phyloP scores from a whole-genome alignment of 352 stramenopile genomes.

The Detonula confervacea region DNA sequence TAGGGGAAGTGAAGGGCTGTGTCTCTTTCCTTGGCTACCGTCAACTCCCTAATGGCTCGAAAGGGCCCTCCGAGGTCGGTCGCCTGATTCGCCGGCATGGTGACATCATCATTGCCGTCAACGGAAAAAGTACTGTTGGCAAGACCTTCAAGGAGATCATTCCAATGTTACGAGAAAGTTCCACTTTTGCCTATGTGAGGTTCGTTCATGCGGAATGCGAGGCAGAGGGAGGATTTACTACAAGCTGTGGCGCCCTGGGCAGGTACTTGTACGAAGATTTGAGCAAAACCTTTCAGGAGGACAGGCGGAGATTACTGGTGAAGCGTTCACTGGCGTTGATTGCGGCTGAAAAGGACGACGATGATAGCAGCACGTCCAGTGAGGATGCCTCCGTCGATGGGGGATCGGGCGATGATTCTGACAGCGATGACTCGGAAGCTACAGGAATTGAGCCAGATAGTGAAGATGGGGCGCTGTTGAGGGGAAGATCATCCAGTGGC shows the following conservation, averaged over 20 bases:
- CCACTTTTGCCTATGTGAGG: constrained; percentile 77
- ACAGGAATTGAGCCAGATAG: constrained; percentile 77
- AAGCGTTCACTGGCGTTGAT: constrained; percentile 52
- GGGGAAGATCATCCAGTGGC: constrained; percentile 12
- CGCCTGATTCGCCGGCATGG: constrained; percentile 70
- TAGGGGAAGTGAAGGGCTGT: constrained; percentile 76
- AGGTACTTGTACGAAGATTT: constrained; percentile 72
- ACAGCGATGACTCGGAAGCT: constrained; percentile 60
- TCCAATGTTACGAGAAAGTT: constrained; percentile 71
- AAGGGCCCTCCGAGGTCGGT: constrained; percentile 73
- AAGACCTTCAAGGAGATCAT: constrained; percentile 86
- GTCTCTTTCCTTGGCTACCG: constrained; percentile 84
- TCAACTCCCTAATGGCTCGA: constrained; percentile 62
- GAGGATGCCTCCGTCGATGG: constrained; percentile 35
- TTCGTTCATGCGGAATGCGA: constrained; percentile 64
- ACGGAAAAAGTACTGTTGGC: constrained; percentile 75
- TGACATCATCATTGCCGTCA: constrained; percentile 85
- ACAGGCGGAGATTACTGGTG: constrained; percentile 74
- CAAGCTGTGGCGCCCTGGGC: constrained; percentile 73
- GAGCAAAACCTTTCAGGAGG: constrained; percentile 62
- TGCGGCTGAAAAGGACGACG: constrained; percentile 47
- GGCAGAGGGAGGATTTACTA: constrained; percentile 57
- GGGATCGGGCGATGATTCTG: constrained; percentile 67
- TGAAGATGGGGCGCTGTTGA: constrained; percentile 75
- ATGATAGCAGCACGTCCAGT: constrained; percentile 55